Conservation (phyloP, 169 alveolate species). For the Pseudocohnilembus persalinus region DNA sequence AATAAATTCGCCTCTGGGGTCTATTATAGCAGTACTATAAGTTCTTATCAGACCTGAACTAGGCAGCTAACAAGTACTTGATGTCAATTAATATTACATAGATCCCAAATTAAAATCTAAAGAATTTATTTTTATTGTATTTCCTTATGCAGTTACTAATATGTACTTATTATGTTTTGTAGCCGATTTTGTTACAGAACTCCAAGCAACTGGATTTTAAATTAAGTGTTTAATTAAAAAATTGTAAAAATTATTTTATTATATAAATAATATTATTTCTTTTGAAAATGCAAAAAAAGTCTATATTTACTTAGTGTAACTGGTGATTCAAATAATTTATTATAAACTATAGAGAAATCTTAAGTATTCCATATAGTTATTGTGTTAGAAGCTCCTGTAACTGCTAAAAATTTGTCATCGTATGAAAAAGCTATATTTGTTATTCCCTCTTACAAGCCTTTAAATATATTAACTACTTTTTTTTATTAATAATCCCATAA, state of each 20-base stretch:
- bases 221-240: background rate
- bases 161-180: constrained; percentile 71
- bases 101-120: constrained; percentile 80
- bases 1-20: constrained; percentile 60
- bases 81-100: constrained; percentile 74
- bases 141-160: constrained; percentile 62
- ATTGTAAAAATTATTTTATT: background rate
- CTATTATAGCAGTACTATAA: constrained; percentile 64
- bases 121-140: constrained; percentile 57
- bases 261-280: no score
- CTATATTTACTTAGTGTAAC: constrained; percentile 32
- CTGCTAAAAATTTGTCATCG: constrained; percentile 80
- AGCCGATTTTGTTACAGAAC: constrained; percentile 64
- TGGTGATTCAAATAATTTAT: constrained; percentile 70
- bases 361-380: constrained; percentile 74
- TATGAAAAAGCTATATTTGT: constrained; percentile 69
- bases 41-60: constrained; percentile 75
- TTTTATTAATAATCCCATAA: constrained; percentile 76
- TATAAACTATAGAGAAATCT: constrained; percentile 73
- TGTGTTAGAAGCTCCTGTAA: constrained; percentile 66
- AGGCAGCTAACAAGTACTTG: constrained; percentile 66
- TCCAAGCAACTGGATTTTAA: constrained; percentile 59
- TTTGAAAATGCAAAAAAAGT: no score
- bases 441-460: constrained; percentile 74
- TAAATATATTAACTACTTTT: constrained; percentile 72